Evolutionary conservation across 2,329 filamentous ascomycete genomes (phyloP).

Genomic region (Septoria linicola): DNA sequence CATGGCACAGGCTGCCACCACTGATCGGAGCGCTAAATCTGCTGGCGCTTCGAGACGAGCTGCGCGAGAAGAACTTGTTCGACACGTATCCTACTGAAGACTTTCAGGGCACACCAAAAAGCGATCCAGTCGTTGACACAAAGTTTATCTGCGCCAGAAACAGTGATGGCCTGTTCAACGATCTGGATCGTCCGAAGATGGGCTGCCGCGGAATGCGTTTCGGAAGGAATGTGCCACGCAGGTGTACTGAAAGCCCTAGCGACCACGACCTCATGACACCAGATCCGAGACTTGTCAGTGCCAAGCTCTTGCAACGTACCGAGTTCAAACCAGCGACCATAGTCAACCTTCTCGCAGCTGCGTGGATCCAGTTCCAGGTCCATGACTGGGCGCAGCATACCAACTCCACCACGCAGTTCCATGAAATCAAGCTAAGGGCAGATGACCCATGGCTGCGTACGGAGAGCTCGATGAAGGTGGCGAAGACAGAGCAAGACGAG

Average conservation of each 20-base stretch:
- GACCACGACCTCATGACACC: conserved; percentile 46
- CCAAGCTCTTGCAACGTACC: conserved; percentile 45
- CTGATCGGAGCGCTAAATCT: conserved; percentile 46
- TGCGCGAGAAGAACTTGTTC: conserved; percentile 47
- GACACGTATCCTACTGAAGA: conserved; percentile 44
- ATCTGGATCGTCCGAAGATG: conserved; percentile 45
- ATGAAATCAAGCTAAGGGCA: conserved; percentile 10
- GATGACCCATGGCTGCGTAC: conserved; percentile 24
- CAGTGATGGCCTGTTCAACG: conserved; percentile 49
- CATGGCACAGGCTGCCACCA: conserved; percentile 48
- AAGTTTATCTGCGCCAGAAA: conserved; percentile 42
- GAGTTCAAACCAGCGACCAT: conserved; percentile 48
- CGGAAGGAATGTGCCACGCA: conserved; percentile 46
- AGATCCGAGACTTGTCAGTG: conserved; percentile 47
- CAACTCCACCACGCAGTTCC: too few relatives aligned
- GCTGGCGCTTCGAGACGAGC: conserved; percentile 43
- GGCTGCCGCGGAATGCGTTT: conserved; percentile 49
- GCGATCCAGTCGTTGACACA: conserved; percentile 35
- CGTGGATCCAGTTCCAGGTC: conserved; percentile 53
- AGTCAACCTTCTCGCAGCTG: conserved; percentile 49
- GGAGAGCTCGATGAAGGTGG: conserved; percentile 41
- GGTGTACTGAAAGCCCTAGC: conserved; percentile 41
- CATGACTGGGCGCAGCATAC: too few relatives aligned
- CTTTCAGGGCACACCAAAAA: conserved; percentile 40
- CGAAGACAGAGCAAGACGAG: conserved; percentile 39